These are phyloP conservation scores for Hypoxylon sp. DNA, from an alignment of 2,329 filamentous ascomycete species.

Conservation along the genomic window DNA sequence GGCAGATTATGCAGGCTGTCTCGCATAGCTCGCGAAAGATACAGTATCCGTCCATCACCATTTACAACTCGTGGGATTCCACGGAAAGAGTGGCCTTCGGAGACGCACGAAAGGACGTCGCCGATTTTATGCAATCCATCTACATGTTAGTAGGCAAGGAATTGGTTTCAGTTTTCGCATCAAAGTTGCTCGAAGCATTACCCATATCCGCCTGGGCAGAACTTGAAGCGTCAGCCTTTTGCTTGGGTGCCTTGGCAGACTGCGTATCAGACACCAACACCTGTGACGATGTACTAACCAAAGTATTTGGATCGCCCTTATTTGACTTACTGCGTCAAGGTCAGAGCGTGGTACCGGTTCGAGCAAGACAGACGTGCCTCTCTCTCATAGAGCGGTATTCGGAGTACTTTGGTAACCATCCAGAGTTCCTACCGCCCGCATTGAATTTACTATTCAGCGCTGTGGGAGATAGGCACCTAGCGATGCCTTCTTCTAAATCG, in stretches of 20 bases:
- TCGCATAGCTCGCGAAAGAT: slow-evolving; percentile 79
- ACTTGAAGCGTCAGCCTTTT: slow-evolving; percentile 74
- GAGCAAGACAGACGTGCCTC: slow-evolving; percentile 77
- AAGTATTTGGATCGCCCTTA: slow-evolving; percentile 74
- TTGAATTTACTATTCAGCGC: slow-evolving; percentile 82
- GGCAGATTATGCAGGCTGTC: slow-evolving; percentile 74
- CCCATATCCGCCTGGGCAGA: slow-evolving; percentile 68
- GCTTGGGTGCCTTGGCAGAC: slow-evolving; percentile 77
- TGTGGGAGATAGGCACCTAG: slow-evolving; percentile 73
- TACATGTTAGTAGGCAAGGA: slow-evolving; percentile 73
- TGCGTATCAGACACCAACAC: slow-evolving; percentile 71
- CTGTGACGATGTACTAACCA: slow-evolving; percentile 71
- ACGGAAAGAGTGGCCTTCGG: slow-evolving; percentile 77
- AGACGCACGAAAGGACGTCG: slow-evolving; percentile 83
- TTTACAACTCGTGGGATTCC: slow-evolving; percentile 77
- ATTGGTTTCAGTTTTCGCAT: slow-evolving; percentile 70
- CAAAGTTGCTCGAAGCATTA: slow-evolving; percentile 67
- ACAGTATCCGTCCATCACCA: slow-evolving; percentile 72
- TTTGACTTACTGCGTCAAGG: slow-evolving; percentile 68
- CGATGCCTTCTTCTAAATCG: slow-evolving; percentile 79
- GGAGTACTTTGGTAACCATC: slow-evolving; percentile 81
- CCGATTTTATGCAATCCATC: slow-evolving; percentile 80
- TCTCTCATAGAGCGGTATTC: slow-evolving; percentile 80
- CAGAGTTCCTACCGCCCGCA: slow-evolving; percentile 76
- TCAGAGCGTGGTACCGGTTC: slow-evolving; percentile 69